Evolutionary conservation across 306 rosid species (phyloP), one percentile per base, ranked within the genome.

Genomic region (Prosopis cineraria): DNA sequence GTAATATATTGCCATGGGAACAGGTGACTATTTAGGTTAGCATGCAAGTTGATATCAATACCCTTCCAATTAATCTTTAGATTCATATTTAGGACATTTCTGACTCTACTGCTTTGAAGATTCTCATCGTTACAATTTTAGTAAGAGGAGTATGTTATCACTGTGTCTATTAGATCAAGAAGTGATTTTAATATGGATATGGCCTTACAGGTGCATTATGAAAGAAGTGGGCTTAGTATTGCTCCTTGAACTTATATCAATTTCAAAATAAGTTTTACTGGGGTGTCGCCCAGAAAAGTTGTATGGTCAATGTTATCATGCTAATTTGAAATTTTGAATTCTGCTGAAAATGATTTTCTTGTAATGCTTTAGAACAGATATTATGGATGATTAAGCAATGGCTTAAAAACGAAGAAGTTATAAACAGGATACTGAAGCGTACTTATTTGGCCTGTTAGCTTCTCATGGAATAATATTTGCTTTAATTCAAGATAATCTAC

Each of bases 1-100:
- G 99, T 95, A 53, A 93, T 95, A 80, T 95, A 95, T 78, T 93
- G 98, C 82, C 99, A 95, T 73, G 99, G 99, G 78, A 95, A 95
- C 93, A 95, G 98, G 99, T 93, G 74, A 83, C 30, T 80, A 16
- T 33, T 52, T 58, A 56, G 9, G 17, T 71, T 24, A 53, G 47
- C 70, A 22, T 55, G 55, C 75, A 10, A 73, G 5, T 39, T 68
- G 67, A 52, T 80, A 79, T 70, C 45, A 45, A 34, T 37, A 45
- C 16, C 22, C 40, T 44, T 75, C 70, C 73, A 40, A 39, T 53
- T n/a, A 25, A 24, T 34, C 53, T 55, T 33, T 75, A 27, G n/a
- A 39, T 29, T 56, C 16, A 24, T 63, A 52, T 73, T 64, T 14
- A 39, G 48, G 43, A 30, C 67, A 48, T 72, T 52, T 27, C 40